A percentile compares a stretch with the other conserved stretches of the same genome.
Conservation (phyloP, 441 rosid genomes). For the Gossypium aridum region DNA sequence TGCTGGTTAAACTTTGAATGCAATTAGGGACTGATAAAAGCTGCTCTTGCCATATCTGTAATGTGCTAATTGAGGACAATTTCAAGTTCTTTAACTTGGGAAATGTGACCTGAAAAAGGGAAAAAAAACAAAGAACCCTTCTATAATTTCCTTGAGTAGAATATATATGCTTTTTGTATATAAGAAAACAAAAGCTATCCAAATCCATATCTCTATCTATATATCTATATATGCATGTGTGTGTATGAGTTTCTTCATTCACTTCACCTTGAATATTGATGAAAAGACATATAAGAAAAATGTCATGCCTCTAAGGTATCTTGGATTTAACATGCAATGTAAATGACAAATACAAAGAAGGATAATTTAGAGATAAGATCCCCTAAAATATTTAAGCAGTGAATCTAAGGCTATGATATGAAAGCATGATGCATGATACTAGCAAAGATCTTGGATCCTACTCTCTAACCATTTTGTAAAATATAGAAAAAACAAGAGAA, state of each 20-base stretch:
- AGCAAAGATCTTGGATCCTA: background rate
- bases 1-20: slow-evolving; percentile 3
- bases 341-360: background rate
- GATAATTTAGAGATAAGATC: background rate
- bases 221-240: background rate
- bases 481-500: background rate
- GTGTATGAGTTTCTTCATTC: background rate
- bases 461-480: background rate
- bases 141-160: background rate
- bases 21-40: background rate
- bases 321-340: background rate
- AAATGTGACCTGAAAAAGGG: background rate
- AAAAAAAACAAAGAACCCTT: background rate
- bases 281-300: background rate
- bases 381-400: background rate
- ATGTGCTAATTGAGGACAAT: background rate
- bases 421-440: background rate
- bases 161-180: background rate
- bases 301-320: background rate
- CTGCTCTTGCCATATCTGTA: slow-evolving; percentile 12
- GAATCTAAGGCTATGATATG: background rate
- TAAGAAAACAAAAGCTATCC: background rate
- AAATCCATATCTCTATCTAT: background rate
- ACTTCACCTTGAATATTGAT: background rate
- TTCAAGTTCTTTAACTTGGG: slow-evolving; percentile 1